Conservation (phyloP, 805 yeast species). For the Grigorovia jiainica region DNA sequence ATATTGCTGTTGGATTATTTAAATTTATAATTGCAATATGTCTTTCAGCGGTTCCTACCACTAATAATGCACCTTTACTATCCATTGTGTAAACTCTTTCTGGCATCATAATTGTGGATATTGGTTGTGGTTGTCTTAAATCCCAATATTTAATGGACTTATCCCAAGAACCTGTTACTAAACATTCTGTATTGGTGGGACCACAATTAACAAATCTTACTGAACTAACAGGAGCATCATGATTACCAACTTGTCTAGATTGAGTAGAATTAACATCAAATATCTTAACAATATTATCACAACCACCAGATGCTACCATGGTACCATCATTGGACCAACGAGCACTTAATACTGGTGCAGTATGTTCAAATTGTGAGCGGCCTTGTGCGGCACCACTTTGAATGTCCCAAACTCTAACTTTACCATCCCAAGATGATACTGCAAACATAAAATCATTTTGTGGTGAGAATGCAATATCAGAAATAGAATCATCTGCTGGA, state of each 20-base stretch:
- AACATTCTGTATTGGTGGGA: constrained; percentile 63
- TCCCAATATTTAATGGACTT: constrained; percentile 94
- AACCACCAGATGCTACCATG: constrained; percentile 80
- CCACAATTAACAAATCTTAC: constrained; percentile 79
- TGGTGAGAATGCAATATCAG: constrained; percentile 80
- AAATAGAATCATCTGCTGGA: constrained; percentile 87
- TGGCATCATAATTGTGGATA: constrained; percentile 73
- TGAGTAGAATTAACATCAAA: constrained; percentile 81
- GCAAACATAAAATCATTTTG: constrained; percentile 67
- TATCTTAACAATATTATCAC: constrained; percentile 77
- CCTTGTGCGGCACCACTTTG: constrained; percentile 76
- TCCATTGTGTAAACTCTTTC: constrained; percentile 92
- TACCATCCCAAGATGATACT: constrained; percentile 90
- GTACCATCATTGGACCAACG: constrained; percentile 85
- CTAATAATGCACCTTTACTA: constrained; percentile 65
- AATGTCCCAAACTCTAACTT: constrained; percentile 86
- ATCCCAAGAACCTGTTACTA: constrained; percentile 95
- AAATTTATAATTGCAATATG: constrained; percentile 70
- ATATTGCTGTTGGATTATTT: constrained; percentile 73
- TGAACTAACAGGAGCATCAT: constrained; percentile 67
- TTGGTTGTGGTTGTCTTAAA: constrained; percentile 71
- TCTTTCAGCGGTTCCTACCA: constrained; percentile 90
- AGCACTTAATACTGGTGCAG: constrained; percentile 74
- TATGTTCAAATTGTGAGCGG: constrained; percentile 81
- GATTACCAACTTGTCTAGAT: constrained; percentile 74